phyloP scores from a whole-genome alignment of 768 basidiomycete genomes.

The Tricholomella constricta region DNA sequence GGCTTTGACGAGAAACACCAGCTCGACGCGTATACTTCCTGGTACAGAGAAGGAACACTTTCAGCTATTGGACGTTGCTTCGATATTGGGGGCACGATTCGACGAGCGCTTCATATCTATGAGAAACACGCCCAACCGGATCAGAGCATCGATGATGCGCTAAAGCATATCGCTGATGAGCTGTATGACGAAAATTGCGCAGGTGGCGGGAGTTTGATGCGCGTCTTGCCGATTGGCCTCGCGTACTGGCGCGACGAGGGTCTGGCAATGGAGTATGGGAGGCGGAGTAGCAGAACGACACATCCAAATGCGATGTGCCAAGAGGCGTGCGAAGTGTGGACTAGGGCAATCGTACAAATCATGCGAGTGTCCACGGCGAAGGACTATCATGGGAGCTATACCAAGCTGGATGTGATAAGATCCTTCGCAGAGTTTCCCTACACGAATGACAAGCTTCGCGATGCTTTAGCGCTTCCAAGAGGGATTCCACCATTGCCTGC shows the following conservation, averaged over 20 bases:
- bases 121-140: not conserved
- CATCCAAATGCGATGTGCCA: conserved; percentile 43
- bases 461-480: conserved; percentile 32
- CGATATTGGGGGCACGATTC: conserved; percentile 40
- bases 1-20: conserved; percentile 22
- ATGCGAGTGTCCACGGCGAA: conserved; percentile 28
- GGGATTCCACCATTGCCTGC: conserved; percentile 19
- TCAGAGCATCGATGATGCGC: conserved; percentile 21
- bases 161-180: conserved; percentile 29
- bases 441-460: conserved; percentile 30
- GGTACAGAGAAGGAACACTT: conserved; percentile 13
- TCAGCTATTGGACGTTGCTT: conserved; percentile 23
- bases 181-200: conserved; percentile 28
- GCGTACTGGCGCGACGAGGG: conserved; percentile 41
- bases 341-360: conserved; percentile 33
- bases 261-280: conserved; percentile 32
- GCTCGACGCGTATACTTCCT: conserved; percentile 14
- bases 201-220: conserved; percentile 49
- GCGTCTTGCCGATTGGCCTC: conserved; percentile 45
- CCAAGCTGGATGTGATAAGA: conserved; percentile 42
- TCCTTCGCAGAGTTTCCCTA: conserved; percentile 42
- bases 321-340: conserved; percentile 46
- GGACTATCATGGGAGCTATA: conserved; percentile 27
- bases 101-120: conserved; percentile 35
- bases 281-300: conserved; percentile 43